phyloP scores from a whole-genome alignment of 352 stramenopile genomes.

The Globisporangium okanoganense region DNA sequence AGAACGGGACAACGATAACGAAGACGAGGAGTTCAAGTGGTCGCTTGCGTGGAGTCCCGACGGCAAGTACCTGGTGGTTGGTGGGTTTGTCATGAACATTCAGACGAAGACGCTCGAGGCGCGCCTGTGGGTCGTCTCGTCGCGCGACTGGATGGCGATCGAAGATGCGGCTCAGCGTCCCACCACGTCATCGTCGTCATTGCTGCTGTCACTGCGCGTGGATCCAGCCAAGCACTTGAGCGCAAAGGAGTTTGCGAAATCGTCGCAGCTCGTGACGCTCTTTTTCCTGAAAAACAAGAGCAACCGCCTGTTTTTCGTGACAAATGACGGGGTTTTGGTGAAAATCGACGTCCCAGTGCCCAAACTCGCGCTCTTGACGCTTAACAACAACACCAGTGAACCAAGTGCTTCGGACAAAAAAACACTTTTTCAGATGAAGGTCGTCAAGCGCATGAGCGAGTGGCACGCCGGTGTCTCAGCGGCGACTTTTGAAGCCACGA shows the following conservation, averaged over 20 bases:
- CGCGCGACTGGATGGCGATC: slow-evolving; percentile 32
- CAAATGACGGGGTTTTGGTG: slow-evolving; percentile 34
- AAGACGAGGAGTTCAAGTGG: slow-evolving; percentile 15
- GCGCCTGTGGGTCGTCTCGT: slow-evolving; percentile 45
- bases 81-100: slow-evolving; percentile 20
- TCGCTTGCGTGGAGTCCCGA: slow-evolving; percentile 53
- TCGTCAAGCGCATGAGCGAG: slow-evolving; percentile 40
- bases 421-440: slow-evolving; percentile 31
- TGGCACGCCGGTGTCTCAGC: slow-evolving; percentile 58
- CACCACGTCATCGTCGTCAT: not conserved
- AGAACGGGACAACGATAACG: not conserved
- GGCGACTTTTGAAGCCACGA: slow-evolving; percentile 34
- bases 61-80: slow-evolving; percentile 42
- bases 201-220: slow-evolving; percentile 28
- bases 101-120: slow-evolving; percentile 18
- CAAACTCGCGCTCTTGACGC: slow-evolving; percentile 38
- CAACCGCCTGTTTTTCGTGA: slow-evolving; percentile 41
- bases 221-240: slow-evolving; percentile 29
- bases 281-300: slow-evolving; percentile 39
- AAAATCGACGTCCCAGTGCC: slow-evolving; percentile 44
- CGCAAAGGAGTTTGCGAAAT: slow-evolving; percentile 21
- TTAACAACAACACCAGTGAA: slow-evolving; percentile 11
- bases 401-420: slow-evolving; percentile 9
- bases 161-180: not conserved
- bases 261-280: slow-evolving; percentile 21